Conservation (phyloP, 2,329 filamentous ascomycete genomes). For the Phoma sp. region DNA sequence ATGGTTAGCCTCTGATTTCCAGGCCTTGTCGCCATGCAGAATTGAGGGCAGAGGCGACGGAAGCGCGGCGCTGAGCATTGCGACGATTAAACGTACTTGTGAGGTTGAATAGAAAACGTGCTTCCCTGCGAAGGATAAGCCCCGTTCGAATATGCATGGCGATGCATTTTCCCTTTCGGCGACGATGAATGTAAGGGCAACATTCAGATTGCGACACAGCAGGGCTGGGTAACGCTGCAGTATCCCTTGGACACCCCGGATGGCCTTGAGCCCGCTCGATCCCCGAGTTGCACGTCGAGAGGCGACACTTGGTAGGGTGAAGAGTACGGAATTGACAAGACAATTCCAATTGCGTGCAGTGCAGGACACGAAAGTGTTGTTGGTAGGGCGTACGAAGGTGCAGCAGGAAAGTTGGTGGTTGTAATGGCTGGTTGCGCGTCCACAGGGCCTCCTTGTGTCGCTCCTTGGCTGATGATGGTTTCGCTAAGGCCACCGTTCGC, state of each 20-base stretch:
- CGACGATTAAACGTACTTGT: constrained; percentile 68
- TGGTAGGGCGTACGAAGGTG: constrained; percentile 11
- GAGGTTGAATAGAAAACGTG: constrained; percentile 86
- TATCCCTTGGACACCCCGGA: constrained; percentile 47
- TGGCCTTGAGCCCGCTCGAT: constrained; percentile 43
- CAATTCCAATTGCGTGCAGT: constrained; percentile 25
- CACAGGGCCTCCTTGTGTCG: constrained; percentile 22
- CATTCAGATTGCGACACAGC: constrained; percentile 54
- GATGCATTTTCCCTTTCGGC: constrained; percentile 75
- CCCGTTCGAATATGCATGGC: constrained; percentile 87
- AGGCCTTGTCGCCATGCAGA: constrained; percentile 23
- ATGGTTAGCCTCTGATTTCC: constrained; percentile 39
- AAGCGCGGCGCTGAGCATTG: constrained; percentile 31
- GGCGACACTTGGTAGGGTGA: constrained; percentile 17
- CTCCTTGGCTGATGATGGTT: constrained; percentile 40
- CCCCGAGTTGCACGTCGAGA: constrained; percentile 28
- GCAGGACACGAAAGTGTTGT: constrained; percentile 8
- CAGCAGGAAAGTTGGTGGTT: constrained; percentile 14
- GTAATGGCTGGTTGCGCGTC: constrained; percentile 29
- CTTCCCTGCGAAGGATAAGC: constrained; percentile 70
- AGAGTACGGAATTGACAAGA: constrained; percentile 4
- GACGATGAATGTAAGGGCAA: constrained; percentile 65
- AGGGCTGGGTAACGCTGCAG: constrained; percentile 34
- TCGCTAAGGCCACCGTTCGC: constrained; percentile 45
- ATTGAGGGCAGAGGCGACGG: constrained; percentile 25